Evolutionary conservation across 805 yeast species (phyloP), one percentile per base, ranked within the genome.

Genomic region (Yarrowia keelungensis): DNA sequence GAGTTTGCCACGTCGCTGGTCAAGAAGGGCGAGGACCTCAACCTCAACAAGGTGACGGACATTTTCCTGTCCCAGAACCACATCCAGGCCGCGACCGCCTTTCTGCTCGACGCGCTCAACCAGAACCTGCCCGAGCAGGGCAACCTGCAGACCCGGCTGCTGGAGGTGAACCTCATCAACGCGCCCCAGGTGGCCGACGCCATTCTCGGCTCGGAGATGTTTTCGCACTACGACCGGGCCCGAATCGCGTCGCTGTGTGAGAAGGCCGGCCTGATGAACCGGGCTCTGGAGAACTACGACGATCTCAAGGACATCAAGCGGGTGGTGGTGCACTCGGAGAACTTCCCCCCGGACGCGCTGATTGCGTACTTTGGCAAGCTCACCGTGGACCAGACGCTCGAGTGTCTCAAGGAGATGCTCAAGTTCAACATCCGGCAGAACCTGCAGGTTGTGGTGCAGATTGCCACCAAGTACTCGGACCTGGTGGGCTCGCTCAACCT

Each of bases 171-270:
- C 79, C 83, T 95, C 77, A 79, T 91, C 77, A 96, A 93, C 78
- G 99, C 99, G 16, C 99, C 99, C 65, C 99, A 95, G 84, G 99
- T 95, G 69, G 99, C 99, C 51, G 99, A 95, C 80, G 99, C 99
- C 22, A 95, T 95, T 73, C 84, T 95, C 75, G 97, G 98, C 70
- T 95, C 94, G 79, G 88, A 89, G 70, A 94, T 95, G 91, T 95
- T 96, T 82, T 87, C 93, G 73, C 97, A 93, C 77, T 95, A 91
- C 79, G 99, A 95, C 79, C 90, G 91, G 74, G 92, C 96, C 74
- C 89, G 96, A 45, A 89, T 95, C 76, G 99, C 98, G 26, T 85
- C 88, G 70, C 84, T 96, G 73, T 88, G 97, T 79, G 99, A 95
- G 81, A 92, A 92, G 80, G 94, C 97, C n/a, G 98, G 98, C 19